phyloP scores from a whole-genome alignment of 2,329 filamentous ascomycete species.

The Salinomyces thailandicus region DNA sequence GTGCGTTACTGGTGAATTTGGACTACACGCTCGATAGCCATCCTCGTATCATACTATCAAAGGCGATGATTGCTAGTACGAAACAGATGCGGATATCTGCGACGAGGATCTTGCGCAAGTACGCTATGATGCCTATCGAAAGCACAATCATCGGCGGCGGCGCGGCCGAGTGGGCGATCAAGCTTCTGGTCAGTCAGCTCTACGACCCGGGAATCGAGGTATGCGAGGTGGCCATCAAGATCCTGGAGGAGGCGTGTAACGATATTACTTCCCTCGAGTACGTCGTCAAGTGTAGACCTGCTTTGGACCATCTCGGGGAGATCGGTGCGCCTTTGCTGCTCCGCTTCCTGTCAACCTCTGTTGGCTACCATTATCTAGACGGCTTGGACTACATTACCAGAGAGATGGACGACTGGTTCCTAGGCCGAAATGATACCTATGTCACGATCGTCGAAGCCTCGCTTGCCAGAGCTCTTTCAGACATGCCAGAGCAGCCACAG shows the following conservation, averaged over 20 bases:
- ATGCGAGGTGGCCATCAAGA: constrained; percentile 91
- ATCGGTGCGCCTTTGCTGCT: constrained; percentile 88
- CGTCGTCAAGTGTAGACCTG: constrained; percentile 90
- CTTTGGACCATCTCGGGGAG: constrained; percentile 88
- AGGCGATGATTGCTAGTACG: constrained; percentile 81
- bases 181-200: constrained; percentile 90
- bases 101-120: constrained; percentile 77
- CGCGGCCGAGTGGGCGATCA: constrained; percentile 91
- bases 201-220: constrained; percentile 97
- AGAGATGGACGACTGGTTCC: constrained; percentile 99
- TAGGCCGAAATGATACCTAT: constrained; percentile 93
- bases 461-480: constrained; percentile 71
- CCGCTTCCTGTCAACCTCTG: constrained; percentile 87
- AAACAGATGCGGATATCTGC: constrained; percentile 86
- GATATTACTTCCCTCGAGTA: constrained; percentile 84
- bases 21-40: constrained; percentile 82
- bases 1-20: constrained; percentile 77
- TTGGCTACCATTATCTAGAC: constrained; percentile 94
- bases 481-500: constrained; percentile 43
- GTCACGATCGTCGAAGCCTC: constrained; percentile 93
- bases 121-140: constrained; percentile 53
- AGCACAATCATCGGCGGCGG: constrained; percentile 35
- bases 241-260: constrained; percentile 94
- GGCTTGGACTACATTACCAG: constrained; percentile 97
- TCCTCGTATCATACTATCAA: constrained; percentile 82